Evolutionary conservation across 2,329 filamentous ascomycete species (phyloP).

Genomic region (Trichoderma koningii): DNA sequence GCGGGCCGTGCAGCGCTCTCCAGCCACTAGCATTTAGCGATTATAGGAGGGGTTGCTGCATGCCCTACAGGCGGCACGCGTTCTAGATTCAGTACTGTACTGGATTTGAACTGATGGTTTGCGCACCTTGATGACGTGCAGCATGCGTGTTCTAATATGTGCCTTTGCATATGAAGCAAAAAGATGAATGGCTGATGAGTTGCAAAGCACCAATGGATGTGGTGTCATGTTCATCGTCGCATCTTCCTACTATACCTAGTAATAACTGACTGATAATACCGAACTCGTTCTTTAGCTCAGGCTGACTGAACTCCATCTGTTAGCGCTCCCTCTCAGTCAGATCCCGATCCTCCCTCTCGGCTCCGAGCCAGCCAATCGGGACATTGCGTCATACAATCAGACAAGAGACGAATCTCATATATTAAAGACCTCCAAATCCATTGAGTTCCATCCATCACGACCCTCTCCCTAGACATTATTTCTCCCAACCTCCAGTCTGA

Average conservation of each 20-base stretch:
- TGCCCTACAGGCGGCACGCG: slow-evolving; percentile 3
- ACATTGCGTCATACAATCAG: slow-evolving; percentile 25
- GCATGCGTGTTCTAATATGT: background rate
- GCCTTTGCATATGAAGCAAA: background rate
- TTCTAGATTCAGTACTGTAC: background rate
- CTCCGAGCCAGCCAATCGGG: slow-evolving; percentile 11
- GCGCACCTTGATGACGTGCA: background rate
- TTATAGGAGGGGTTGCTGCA: background rate
- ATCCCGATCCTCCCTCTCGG: background rate
- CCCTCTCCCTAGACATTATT: background rate
- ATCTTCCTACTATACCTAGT: no score
- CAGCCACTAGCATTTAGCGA: background rate
- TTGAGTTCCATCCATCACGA: background rate
- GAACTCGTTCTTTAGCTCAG: background rate
- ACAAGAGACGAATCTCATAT: background rate
- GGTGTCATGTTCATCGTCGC: no score
- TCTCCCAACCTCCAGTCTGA: background rate
- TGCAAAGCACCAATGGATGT: background rate
- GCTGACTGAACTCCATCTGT: background rate
- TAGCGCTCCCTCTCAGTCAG: slow-evolving; percentile 1
- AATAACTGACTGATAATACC: no score
- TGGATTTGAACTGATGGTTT: background rate
- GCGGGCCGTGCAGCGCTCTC: background rate
- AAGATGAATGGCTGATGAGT: background rate
- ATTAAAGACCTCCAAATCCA: background rate